phyloP scores from a whole-genome alignment of 2,329 filamentous ascomycete species.

The Exophiala xenobiotica region DNA sequence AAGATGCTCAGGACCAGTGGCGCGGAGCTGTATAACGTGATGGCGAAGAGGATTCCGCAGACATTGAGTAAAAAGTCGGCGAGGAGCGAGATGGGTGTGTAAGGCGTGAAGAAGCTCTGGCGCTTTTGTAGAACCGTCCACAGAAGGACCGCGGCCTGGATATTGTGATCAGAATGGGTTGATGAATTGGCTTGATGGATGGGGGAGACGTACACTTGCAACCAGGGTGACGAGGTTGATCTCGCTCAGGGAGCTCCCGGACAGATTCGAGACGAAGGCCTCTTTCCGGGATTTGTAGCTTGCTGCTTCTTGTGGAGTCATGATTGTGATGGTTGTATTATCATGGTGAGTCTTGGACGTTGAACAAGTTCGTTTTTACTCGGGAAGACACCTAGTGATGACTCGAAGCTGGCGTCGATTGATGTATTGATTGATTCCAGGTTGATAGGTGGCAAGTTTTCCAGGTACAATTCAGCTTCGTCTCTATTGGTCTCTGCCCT shows the following conservation, averaged over 20 bases:
- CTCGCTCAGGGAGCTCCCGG: slow-evolving; percentile 77
- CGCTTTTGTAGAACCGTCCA: slow-evolving; percentile 88
- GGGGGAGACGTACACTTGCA: slow-evolving; percentile 66
- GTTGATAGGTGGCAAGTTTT: too few species aligned
- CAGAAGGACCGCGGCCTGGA: slow-evolving; percentile 73
- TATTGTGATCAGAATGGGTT: slow-evolving; percentile 10
- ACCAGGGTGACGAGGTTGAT: slow-evolving; percentile 84
- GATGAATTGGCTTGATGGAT: neutral
- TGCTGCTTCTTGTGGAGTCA: slow-evolving; percentile 6
- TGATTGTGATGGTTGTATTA: neutral
- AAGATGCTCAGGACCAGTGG: slow-evolving; percentile 73
- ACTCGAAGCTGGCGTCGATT: too few species aligned
- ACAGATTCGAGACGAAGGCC: slow-evolving; percentile 89
- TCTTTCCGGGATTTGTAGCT: slow-evolving; percentile 91
- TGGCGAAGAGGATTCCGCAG: slow-evolving; percentile 75
- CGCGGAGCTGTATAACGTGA: slow-evolving; percentile 75
- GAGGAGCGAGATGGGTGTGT: slow-evolving; percentile 64
- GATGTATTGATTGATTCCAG: too few species aligned
- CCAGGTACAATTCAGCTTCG: too few species aligned
- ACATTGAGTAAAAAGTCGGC: slow-evolving; percentile 89
- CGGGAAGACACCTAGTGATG: too few species aligned
- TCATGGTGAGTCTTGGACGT: neutral
- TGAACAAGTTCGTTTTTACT: neutral
- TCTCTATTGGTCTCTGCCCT: too few species aligned
- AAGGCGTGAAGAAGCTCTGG: slow-evolving; percentile 77